phyloP scores from a whole-genome alignment of 257 asterid genomes.

The Orobanche coerulescens region DNA sequence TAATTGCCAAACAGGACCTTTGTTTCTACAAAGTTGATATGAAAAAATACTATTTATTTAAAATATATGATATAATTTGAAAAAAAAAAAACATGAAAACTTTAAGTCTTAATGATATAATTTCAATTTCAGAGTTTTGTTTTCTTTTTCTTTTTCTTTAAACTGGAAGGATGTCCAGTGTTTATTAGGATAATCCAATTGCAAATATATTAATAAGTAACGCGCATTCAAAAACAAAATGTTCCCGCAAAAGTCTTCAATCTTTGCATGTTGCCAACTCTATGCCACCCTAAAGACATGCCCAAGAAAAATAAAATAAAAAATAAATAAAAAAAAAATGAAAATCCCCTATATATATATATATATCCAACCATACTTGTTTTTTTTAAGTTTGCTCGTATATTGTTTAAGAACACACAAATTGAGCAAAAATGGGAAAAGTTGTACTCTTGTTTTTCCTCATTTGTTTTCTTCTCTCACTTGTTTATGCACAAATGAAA shows the following conservation, averaged over 20 bases:
- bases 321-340: neutral
- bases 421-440: constrained; percentile 25
- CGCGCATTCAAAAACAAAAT: neutral
- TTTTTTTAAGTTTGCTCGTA: neutral
- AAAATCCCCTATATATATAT: neutral
- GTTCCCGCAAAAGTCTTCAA: no score
- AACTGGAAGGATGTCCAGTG: no score
- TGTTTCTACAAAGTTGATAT: no score
- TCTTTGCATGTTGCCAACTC: constrained; percentile 33
- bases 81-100: no score
- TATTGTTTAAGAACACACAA: constrained; percentile 1
- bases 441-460: constrained; percentile 5
- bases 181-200: constrained; percentile 10
- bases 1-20: no score
- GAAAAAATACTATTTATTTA: no score
- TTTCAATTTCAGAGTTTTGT: no score
- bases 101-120: no score
- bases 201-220: neutral
- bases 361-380: constrained; percentile 9
- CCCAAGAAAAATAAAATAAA: no score
- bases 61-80: no score
- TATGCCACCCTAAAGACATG: constrained; percentile 13
- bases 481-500: constrained; percentile 41
- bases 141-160: no score
- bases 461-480: constrained; percentile 25